These are phyloP conservation scores for Nicotiana otophora DNA, from an alignment of 257 asterid species.

Conservation along the genomic window DNA sequence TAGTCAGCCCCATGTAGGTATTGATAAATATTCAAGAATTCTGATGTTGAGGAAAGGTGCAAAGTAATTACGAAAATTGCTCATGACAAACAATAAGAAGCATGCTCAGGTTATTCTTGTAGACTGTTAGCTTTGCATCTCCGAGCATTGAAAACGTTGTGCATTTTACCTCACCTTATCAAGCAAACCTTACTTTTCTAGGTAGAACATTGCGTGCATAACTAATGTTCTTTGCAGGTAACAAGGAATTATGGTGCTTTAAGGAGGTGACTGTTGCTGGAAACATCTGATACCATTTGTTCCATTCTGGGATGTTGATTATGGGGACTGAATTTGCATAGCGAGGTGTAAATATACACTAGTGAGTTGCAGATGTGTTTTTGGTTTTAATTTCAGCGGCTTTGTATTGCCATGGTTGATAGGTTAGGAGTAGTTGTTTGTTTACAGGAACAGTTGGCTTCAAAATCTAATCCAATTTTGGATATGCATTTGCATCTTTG, in stretches of 20 bases:
- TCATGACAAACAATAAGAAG: not conserved
- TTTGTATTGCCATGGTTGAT: not conserved
- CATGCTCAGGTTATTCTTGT: not conserved
- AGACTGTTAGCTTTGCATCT: not conserved
- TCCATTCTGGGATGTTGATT: not conserved
- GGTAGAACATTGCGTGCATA: not conserved
- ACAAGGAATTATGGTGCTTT: slow-evolving; percentile 11
- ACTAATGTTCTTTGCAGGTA: not conserved
- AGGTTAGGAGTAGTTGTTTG: not conserved
- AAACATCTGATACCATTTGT: not conserved
- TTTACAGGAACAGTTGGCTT: not conserved
- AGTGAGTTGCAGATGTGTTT: not conserved
- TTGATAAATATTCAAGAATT: not conserved
- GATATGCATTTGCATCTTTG: not conserved
- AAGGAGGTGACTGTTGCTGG: not conserved
- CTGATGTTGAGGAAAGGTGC: not conserved
- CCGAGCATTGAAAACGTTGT: not conserved
- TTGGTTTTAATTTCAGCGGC: not conserved
- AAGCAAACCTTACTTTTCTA: not conserved
- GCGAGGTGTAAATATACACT: slow-evolving; percentile 1
- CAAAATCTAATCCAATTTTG: not conserved
- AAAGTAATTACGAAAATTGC: not conserved
- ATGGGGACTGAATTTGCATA: not conserved
- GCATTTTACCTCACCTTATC: not conserved
- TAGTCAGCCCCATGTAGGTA: not conserved